These are phyloP conservation scores for Phytophthora hibernalis DNA, from an alignment of 352 stramenopile species.

Conservation along the genomic window DNA sequence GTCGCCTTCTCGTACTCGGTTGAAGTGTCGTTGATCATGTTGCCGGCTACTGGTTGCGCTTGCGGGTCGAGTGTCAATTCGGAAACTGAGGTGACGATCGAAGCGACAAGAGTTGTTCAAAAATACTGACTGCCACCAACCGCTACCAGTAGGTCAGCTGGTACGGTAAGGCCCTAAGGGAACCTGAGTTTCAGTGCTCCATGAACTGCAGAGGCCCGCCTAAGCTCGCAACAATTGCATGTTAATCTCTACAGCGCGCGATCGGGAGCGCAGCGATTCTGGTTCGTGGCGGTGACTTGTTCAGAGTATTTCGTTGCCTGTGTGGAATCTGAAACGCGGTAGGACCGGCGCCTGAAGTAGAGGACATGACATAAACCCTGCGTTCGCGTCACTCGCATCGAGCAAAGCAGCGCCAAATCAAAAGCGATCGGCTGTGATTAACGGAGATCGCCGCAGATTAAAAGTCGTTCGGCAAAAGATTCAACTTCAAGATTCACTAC, in stretches of 20 bases:
- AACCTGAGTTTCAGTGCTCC: neutral
- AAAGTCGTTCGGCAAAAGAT: slow-evolving; percentile 10
- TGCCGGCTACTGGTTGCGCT: neutral
- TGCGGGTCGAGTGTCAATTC: slow-evolving; percentile 13
- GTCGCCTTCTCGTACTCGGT: slow-evolving; percentile 36
- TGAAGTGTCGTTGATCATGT: slow-evolving; percentile 19
- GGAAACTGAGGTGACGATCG: slow-evolving; percentile 3
- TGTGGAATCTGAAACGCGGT: slow-evolving; percentile 8
- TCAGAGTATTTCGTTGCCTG: slow-evolving; percentile 1
- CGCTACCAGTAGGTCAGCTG: neutral
- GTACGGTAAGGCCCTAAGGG: too few species aligned
- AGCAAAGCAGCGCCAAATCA: neutral
- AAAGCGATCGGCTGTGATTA: neutral
- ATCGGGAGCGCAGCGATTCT: neutral
- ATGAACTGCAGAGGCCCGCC: neutral
- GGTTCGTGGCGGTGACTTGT: neutral
- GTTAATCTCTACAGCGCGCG: neutral
- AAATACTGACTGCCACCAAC: neutral
- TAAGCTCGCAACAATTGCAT: neutral
- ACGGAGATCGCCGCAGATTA: slow-evolving; percentile 1
- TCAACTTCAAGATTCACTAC: slow-evolving; percentile 20
- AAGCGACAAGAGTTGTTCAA: neutral
- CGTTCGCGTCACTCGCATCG: neutral
- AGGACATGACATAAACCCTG: too few species aligned
- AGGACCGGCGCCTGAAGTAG: neutral